A percentile compares a stretch with the other conserved stretches of the same genome.
phyloP scores from a whole-genome alignment of 2,329 filamentous ascomycete genomes.

The Botrytis medusae region DNA sequence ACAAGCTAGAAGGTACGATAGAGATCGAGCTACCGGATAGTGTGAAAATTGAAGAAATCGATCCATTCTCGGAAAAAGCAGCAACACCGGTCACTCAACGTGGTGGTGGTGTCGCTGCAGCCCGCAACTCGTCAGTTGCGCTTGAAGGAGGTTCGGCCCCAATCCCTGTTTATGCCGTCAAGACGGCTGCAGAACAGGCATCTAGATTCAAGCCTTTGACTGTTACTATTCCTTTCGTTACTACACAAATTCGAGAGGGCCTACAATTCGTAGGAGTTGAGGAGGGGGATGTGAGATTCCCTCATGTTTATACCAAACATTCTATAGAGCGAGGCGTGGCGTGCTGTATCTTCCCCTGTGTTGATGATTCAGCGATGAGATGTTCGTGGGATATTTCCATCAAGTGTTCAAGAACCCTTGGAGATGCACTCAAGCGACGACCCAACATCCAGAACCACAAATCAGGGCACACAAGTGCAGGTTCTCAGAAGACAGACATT shows the following conservation, averaged over 20 bases:
- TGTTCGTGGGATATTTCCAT: conserved; percentile 88
- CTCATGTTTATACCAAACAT: conserved; percentile 87
- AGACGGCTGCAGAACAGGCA: conserved; percentile 41
- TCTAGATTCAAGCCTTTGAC: conserved; percentile 58
- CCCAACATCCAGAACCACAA: conserved; percentile 37
- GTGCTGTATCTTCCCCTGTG: conserved; percentile 87
- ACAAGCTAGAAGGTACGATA: conserved; percentile 55
- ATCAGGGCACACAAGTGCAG: conserved; percentile 1
- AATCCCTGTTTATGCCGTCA: conserved; percentile 39
- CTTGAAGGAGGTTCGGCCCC: conserved; percentile 41
- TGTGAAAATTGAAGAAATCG: conserved; percentile 61
- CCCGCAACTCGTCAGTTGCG: conserved; percentile 34
- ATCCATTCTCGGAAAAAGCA: conserved; percentile 51
- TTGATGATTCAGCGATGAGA: conserved; percentile 79
- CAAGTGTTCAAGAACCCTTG: conserved; percentile 80
- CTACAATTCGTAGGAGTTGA: conserved; percentile 89
- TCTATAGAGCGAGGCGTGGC: conserved; percentile 75
- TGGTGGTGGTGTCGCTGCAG: conserved; percentile 36
- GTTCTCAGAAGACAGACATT: conserved; percentile 24
- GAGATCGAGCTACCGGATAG: conserved; percentile 58
- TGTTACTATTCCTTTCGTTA: conserved; percentile 73
- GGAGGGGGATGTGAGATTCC: conserved; percentile 76
- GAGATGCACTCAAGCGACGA: conserved; percentile 64
- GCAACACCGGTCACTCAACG: conserved; percentile 47
- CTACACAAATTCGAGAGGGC: conserved; percentile 76